These are phyloP conservation scores for Coccomyxa sp. DNA, from an alignment of 139 green algal species.

Conservation along the genomic window DNA sequence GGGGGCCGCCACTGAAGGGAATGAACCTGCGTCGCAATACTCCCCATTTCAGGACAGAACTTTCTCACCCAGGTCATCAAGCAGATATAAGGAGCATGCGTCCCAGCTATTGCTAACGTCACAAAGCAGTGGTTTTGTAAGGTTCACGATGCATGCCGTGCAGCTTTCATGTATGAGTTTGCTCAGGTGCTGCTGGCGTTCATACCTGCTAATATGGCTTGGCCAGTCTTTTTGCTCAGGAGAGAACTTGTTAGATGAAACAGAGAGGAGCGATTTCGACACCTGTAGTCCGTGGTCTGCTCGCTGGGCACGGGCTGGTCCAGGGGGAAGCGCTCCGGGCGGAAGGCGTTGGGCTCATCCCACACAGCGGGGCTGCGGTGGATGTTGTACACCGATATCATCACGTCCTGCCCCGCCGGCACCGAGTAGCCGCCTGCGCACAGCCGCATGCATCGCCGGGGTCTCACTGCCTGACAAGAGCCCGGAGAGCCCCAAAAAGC, in stretches of 20 bases:
- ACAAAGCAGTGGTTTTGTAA: no score
- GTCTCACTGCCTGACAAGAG: neutral
- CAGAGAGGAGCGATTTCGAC: neutral
- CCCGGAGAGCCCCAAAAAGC: neutral
- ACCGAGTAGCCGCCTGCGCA: conserved; percentile 50
- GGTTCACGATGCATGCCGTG: no score
- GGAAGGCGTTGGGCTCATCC: conserved; percentile 82
- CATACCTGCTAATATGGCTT: no score
- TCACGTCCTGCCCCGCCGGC: conserved; percentile 86
- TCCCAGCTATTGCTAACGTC: neutral
- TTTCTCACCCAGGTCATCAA: neutral
- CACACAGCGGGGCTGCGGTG: conserved; percentile 78
- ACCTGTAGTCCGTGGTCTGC: conserved; percentile 93
- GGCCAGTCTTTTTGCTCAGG: no score
- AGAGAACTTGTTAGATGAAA: no score
- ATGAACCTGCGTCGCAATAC: conserved; percentile 50
- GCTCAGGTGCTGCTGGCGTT: no score
- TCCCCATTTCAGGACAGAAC: neutral
- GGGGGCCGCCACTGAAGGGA: conserved; percentile 49
- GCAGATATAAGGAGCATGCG: neutral
- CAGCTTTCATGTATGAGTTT: no score
- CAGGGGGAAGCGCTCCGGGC: conserved; percentile 89
- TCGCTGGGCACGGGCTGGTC: conserved; percentile 90
- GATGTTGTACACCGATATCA: conserved; percentile 98
- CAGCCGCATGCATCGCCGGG: no score